Evolutionary conservation across 1,284 basidiomycete species (phyloP), one percentile per base, ranked within the genome.

Genomic region (Leccinum angustisporum): DNA sequence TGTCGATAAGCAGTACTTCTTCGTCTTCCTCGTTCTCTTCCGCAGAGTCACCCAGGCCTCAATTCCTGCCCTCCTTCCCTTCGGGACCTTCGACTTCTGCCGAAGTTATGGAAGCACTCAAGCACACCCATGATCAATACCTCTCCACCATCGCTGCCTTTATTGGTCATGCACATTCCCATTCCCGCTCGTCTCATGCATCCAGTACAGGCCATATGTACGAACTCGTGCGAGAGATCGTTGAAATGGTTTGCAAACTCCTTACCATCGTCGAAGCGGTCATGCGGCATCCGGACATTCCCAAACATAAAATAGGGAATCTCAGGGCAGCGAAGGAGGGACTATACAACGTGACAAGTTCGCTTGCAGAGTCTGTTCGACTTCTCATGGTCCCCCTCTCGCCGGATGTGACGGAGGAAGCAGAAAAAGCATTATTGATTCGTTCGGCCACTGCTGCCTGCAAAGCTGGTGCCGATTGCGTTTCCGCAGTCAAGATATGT

Each of bases 101-200:
- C 3, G 85, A 90, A 68, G 85, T 92, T 5, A 81, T 90, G 74
- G 87, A 89, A 58, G 83, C 85, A 5, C 79, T 94, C 31, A 86
- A 88, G 21, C 76, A 81, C 58, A 92, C 92, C 10, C 94, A 97
- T 73, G 94, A 97, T 70, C 87, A 91, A 63, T 91, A 97, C 66
- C 81, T 98, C 7, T 97, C 94, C 5, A 92, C 94, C 16, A 94
- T 98, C 69, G 96, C 97, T 11, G 95, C 95, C 3, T 96, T 99
- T 75, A 97, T 99, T 69, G 96, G 96, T 1, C 95, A 98, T 71
- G 92, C 95, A 1, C 96, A 99, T 72, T 93, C 92, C 14, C 94
- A 98, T 79, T 90, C 92, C 18, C 87, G 92, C 58, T 81, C 86
- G 27, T 92, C 92, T 18, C 94, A 97, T 75, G 92, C 95, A 0